Base-by-base conservation (phyloP, 1,139 yeast genomes). In the Yamadazyma buinensis region DNA sequence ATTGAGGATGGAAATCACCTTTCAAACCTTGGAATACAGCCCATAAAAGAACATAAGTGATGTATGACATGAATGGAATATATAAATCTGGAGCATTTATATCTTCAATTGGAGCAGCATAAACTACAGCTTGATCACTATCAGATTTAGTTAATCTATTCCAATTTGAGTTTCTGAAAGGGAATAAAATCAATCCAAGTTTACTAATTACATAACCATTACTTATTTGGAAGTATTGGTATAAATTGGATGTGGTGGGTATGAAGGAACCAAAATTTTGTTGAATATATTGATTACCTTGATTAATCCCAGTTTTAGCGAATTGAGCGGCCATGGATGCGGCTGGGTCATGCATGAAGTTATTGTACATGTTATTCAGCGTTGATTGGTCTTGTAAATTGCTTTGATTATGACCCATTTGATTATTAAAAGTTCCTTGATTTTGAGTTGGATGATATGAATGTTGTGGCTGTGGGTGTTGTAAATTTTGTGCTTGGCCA, bases 41-140 rank as follows among this genome's bases (percentile, higher is more conserved):
- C 76, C 94, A 81, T 30, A 87, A 70, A 42, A 94, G 64, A 36
- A 92, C 82, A 54, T 90, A 92, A 1, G 98, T 88, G 34, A 88
- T 80, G 50, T 84, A 77, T 2, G 97, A 86, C 96, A 90, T 88
- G 44, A 85, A 63, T 5, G 99, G 99, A 37, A 94, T 86, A 58
- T 94, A 94, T 68, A 92, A 75, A 58, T 94, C 99, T 2, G 98
- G 98, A 0, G 97, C 95, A 55, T 94, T 94, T 41, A 84, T 71
- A 55, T 94, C 98, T 42, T 79, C 84, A 24, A 74, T 58, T 9
- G 96, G 95, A 5, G 84, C 79, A 1, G 85, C 83, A 54, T 71
- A 86, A 12, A 70, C 61, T 28, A 75, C 80, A 2, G 30, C 10
- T 6, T 20, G 23, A 18, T 29, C 26, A 15, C 25, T 5, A 7